Conservation (phyloP, 2,329 filamentous ascomycete genomes). For the Trematosphaeria pertusa region DNA sequence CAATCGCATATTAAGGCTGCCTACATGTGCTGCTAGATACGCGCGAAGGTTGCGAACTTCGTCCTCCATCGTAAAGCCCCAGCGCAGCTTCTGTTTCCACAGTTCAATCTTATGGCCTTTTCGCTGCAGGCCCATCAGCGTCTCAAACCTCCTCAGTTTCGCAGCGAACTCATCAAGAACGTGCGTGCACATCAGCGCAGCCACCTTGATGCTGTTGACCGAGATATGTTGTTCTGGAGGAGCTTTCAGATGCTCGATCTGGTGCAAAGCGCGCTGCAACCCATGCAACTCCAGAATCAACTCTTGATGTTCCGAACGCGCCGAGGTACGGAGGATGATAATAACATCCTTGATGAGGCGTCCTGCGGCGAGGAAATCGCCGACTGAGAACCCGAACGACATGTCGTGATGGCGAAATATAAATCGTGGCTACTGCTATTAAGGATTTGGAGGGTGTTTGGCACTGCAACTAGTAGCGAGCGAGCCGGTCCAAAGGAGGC, state of each 20-base stretch:
- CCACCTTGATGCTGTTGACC: not conserved
- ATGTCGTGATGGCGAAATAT: slow-evolving; percentile 13
- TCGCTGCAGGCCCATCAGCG: not conserved
- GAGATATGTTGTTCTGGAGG: not conserved
- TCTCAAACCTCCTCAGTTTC: not conserved
- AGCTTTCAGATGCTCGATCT: not conserved
- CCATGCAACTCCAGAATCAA: not conserved
- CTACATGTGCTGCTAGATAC: not conserved
- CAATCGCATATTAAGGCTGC: not conserved
- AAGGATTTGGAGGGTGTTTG: too few relatives aligned
- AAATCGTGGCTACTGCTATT: too few relatives aligned
- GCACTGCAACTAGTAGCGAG: too few relatives aligned
- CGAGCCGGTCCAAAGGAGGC: too few relatives aligned
- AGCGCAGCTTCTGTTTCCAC: not conserved
- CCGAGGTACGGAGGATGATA: not conserved
- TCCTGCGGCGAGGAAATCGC: slow-evolving; percentile 15
- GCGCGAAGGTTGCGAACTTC: not conserved
- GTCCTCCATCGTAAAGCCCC: not conserved
- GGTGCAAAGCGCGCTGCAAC: not conserved
- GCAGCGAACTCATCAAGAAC: not conserved
- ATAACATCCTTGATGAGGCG: not conserved
- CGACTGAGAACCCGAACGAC: slow-evolving; percentile 33
- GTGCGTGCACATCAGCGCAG: not conserved
- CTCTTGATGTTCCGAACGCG: not conserved
- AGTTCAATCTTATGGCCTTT: not conserved